Base-by-base conservation (phyloP, 805 yeast species). In the Candida wancherniae region DNA sequence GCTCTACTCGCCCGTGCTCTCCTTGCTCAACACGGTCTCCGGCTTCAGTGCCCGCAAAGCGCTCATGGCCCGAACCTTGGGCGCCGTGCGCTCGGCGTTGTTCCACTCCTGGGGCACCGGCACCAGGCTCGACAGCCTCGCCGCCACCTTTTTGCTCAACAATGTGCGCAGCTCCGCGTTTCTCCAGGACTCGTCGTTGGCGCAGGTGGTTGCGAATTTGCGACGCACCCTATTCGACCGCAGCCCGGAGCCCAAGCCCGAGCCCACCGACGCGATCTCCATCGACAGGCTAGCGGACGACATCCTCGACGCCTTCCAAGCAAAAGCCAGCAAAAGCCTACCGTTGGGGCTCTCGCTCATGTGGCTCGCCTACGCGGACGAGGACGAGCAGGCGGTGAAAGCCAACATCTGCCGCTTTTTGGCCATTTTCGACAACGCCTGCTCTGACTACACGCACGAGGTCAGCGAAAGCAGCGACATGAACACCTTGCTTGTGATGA, bases 401-500 rank as follows among this genome's bases (percentile, higher is more conserved):
- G 21, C 29, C 5, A 28, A 43, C 4, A 46, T 60, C 4, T 27
- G 34, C 18, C 16, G 34, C 4, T 22, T 49, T 10, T 22, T 27
- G 8, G n/a, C 24, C 12, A 30, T 48, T 2, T 56, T 55, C 36
- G 44, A 42, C 24, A 16, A 19, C 9, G 29, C 23, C 8, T n/a
- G 5, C 16, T n/a, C 12, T n/a, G 11, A 1, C 5, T 3, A 4
- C 5, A 28, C 20, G 10, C 15, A 24, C 9, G 10, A 15, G 8
- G n/a, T n/a, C n/a, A 28, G 33, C 30, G 16, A 9, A 3, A 19
- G 35, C 14, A 42, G 47, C 22, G 40, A 36, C 5, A 25, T 50
- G 28, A 57, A 57, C 43, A 30, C 33, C 33, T 37, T 56, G 13
- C 37, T 56, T 3, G 36, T 49, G 3, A 29, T 53, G 13, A 36